phyloP scores from a whole-genome alignment of 352 stramenopile species.

The Heterotrichella gracilis region DNA sequence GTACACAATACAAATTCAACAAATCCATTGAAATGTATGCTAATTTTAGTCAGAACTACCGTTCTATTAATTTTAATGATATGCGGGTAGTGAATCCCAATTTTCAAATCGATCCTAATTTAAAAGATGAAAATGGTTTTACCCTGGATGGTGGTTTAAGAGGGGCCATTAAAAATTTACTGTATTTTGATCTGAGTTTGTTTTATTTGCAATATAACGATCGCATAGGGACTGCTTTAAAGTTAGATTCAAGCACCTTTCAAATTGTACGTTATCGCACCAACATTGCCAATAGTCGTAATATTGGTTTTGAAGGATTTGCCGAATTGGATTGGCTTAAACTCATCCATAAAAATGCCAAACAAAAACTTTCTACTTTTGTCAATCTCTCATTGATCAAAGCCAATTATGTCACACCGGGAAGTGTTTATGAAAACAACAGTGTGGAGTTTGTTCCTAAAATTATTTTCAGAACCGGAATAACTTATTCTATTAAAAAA shows the following conservation, averaged over 20 bases:
- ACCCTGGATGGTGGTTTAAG: neutral
- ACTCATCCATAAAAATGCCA: neutral
- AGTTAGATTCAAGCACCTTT: neutral
- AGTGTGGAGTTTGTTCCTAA: neutral
- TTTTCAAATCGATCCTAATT: neutral
- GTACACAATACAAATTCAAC: neutral
- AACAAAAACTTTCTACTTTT: neutral
- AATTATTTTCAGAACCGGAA: neutral
- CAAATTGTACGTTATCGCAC: neutral
- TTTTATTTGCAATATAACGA: neutral
- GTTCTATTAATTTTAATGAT: conserved; percentile 9
- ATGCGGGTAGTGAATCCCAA: neutral
- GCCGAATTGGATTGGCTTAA: neutral
- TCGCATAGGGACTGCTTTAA: neutral
- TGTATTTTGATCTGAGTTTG: neutral
- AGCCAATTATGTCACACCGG: neutral
- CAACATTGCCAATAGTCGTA: neutral
- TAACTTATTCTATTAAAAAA: neutral
- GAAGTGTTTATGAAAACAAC: neutral
- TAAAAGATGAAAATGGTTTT: conserved; percentile 5
- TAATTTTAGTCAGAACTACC: neutral
- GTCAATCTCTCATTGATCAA: neutral
- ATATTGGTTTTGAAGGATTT: neutral
- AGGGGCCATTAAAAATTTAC: neutral
- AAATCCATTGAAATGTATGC: neutral